These are phyloP conservation scores for Mortierella sp. DNA, from an alignment of 371 early-diverging fungal genomes.

Conservation along the genomic window DNA sequence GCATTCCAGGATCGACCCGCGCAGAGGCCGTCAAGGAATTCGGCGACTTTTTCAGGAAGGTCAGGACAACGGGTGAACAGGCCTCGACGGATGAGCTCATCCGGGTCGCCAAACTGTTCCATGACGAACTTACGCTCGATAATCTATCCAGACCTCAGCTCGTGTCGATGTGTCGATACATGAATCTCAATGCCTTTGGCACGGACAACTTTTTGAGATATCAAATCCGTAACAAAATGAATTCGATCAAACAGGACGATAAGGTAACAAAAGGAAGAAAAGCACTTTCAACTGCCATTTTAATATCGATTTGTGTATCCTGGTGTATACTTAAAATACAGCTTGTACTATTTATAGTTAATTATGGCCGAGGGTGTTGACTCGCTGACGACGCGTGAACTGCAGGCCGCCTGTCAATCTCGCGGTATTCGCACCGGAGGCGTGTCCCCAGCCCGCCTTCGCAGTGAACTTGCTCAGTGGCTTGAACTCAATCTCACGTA, in stretches of 20 bases:
- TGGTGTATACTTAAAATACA: no score
- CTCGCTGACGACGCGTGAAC: constrained; percentile 83
- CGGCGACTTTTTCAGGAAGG: constrained; percentile 83
- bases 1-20: constrained; percentile 65
- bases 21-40: constrained; percentile 81
- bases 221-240: constrained; percentile 88
- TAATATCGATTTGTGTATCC: neutral
- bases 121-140: constrained; percentile 93
- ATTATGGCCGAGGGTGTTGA: constrained; percentile 93
- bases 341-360: constrained; percentile 59
- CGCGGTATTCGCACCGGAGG: constrained; percentile 93
- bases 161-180: constrained; percentile 93
- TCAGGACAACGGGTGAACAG: constrained; percentile 87
- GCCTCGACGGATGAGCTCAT: constrained; percentile 88
- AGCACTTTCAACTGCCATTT: neutral
- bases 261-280: constrained; percentile 65
- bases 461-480: constrained; percentile 93
- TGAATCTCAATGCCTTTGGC: constrained; percentile 95
- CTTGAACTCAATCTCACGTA: constrained; percentile 92
- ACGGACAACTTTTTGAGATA: constrained; percentile 94
- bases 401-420: constrained; percentile 88
- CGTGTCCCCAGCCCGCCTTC: constrained; percentile 87
- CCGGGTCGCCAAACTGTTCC: constrained; percentile 86
- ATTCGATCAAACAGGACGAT: constrained; percentile 91
- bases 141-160: constrained; percentile 95